Conservation (phyloP, 768 basidiomycete species). For the Suillus hirtellus region DNA sequence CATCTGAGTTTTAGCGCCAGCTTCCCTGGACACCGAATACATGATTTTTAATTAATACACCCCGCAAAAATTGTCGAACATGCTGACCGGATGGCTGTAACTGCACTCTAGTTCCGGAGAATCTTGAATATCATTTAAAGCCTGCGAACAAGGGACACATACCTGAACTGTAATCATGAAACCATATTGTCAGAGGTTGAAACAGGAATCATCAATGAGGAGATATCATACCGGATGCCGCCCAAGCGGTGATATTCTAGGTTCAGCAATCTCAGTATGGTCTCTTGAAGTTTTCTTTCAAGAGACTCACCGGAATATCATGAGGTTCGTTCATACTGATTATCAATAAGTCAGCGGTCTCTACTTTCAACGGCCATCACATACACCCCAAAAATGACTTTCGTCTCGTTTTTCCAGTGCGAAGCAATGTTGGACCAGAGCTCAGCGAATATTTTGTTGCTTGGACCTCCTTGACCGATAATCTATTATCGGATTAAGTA, state of each 20-base stretch:
- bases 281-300: too few species aligned
- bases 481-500: slow-evolving; percentile 35
- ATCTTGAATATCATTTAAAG: neutral
- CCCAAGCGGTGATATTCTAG: slow-evolving; percentile 47
- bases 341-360: neutral
- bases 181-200: neutral
- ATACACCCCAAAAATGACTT: slow-evolving; percentile 51
- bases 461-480: slow-evolving; percentile 64
- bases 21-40: neutral
- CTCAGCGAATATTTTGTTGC: slow-evolving; percentile 51
- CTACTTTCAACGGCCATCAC: slow-evolving; percentile 16
- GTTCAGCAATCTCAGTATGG: neutral
- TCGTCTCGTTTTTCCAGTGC: slow-evolving; percentile 43
- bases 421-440: slow-evolving; percentile 55
- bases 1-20: slow-evolving; percentile 51
- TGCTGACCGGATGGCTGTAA: slow-evolving; percentile 59
- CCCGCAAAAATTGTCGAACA: slow-evolving; percentile 31
- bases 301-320: slow-evolving; percentile 41
- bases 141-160: neutral
- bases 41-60: neutral
- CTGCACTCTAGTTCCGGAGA: slow-evolving; percentile 49
- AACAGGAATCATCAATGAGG: neutral
- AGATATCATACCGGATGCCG: slow-evolving; percentile 27
- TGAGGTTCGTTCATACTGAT: slow-evolving; percentile 66
- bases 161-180: slow-evolving; percentile 3